phyloP scores from a whole-genome alignment of 2,329 filamentous ascomycete genomes.

The Talaromyces sp. region DNA sequence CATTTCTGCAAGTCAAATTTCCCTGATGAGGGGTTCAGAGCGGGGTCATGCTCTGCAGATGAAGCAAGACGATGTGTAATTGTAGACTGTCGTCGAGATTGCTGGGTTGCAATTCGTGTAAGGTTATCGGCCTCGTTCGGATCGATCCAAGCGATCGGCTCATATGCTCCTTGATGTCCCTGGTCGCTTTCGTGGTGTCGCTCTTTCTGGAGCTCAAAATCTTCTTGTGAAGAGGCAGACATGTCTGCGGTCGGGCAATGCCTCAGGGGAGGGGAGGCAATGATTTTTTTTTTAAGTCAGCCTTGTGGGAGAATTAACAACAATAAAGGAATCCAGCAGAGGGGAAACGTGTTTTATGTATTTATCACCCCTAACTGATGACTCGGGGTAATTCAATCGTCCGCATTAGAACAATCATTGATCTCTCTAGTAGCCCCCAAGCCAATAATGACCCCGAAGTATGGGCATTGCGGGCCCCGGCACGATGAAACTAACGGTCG shows the following conservation, averaged over 20 bases:
- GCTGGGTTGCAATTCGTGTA: constrained; percentile 24
- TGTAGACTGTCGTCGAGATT: constrained; percentile 20
- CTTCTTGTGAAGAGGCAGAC: neutral
- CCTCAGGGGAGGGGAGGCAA: neutral
- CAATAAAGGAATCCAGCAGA: neutral
- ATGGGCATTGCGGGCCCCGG: neutral
- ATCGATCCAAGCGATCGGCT: constrained; percentile 18
- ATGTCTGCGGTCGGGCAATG: neutral
- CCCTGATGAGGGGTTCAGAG: constrained; percentile 19
- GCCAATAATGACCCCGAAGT: neutral
- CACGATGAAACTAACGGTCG: neutral
- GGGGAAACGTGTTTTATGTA: neutral
- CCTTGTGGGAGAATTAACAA: neutral
- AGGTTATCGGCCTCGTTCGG: constrained; percentile 22
- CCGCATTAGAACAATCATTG: neutral
- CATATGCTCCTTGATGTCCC: constrained; percentile 5
- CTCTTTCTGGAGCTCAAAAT: neutral
- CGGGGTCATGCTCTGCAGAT: constrained; percentile 18
- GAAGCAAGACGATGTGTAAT: constrained; percentile 12
- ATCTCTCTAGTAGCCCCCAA: neutral
- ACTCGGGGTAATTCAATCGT: neutral
- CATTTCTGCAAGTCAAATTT: constrained; percentile 25
- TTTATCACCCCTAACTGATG: neutral
- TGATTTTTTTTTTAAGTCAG: neutral
- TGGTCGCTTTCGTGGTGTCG: neutral